Percentiles rank a stretch among this genome's conserved stretches.
These are phyloP conservation scores for Ustilago xerochloae DNA, from an alignment of 1,284 basidiomycete species.

Conservation along the genomic window DNA sequence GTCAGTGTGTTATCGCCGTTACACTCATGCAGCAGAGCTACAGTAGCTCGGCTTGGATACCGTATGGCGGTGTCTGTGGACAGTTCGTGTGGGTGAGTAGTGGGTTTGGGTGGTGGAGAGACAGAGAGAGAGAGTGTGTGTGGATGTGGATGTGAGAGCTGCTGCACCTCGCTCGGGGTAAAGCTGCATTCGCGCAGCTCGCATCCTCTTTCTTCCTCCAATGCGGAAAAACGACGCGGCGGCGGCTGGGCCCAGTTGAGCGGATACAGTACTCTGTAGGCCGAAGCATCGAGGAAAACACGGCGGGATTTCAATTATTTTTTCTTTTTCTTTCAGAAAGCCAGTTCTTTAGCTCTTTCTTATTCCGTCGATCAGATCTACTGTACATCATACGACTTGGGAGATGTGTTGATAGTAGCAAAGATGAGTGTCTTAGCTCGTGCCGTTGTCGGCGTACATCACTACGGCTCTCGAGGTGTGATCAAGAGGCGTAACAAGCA, in stretches of 20 bases:
- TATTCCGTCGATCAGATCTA: too few relatives aligned
- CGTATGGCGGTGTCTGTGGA: not conserved
- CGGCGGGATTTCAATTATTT: not conserved
- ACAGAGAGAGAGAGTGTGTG: not conserved
- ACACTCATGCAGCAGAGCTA: too few relatives aligned
- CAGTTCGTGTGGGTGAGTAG: not conserved
- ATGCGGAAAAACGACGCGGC: not conserved
- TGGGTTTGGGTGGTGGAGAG: not conserved
- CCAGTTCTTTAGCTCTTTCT: not conserved
- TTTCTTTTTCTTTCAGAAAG: not conserved
- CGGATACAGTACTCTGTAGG: too few relatives aligned
- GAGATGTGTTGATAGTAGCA: too few relatives aligned
- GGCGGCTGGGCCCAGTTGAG: too few relatives aligned
- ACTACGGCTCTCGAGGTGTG: too few relatives aligned
- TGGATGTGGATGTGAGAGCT: not conserved
- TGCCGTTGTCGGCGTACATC: too few relatives aligned
- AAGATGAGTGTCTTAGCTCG: too few relatives aligned
- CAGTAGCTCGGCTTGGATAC: too few relatives aligned
- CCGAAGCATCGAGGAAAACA: too few relatives aligned
- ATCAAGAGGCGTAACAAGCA: not conserved
- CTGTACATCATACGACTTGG: too few relatives aligned
- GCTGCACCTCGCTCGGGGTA: slow-evolving; percentile 12
- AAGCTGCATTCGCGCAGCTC: not conserved
- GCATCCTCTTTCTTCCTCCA: not conserved
- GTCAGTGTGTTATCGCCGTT: too few relatives aligned